Evolutionary conservation across 208 protist species (phyloP), one percentile per base, ranked within the genome.

Genomic region (Wallacemonas sp.): DNA sequence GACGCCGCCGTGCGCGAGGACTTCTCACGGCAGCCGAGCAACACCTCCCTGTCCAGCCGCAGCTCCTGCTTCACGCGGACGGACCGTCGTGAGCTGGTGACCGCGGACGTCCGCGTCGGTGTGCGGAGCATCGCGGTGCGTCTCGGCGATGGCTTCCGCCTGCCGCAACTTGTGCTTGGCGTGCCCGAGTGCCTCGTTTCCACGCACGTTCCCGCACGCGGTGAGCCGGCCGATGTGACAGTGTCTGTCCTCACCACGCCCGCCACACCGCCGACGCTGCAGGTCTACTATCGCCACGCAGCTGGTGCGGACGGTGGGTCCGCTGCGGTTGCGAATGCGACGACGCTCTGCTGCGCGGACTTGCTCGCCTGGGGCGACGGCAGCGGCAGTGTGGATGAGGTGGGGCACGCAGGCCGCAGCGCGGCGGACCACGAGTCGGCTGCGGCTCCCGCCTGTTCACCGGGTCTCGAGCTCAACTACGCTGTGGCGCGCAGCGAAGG

Each of bases 41-140:
- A 18, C 52, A 23, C n/a, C 31, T 59, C 52, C 14, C 10, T 59
- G 29, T 59, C 29, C n/a, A 59, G 52, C n/a, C 52, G 52, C 18
- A 33, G 20, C 10, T n/a, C 29, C 11, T 12, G 31, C 3, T 25
- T 59, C 18, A 29, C 3, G 3, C 8, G 14, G 4, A 1, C 32
- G 3, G 31, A 44, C 31, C 29, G 32, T 1, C 10, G 31, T 29
- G 52, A 36, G 29, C 32, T 42, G 11, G 52, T 59, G 29, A 44
- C 52, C 4, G 32, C 22, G 0, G 52, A 59, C 20, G 12, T 59
- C n/a, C 52, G 52, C 3, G 18, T 59, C n/a, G 52, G 52, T 20
- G 52, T 59, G 11, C 52, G 52, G 3, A 59, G 39, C 32, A 25
- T 41, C 0, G 31, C 32, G 26, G 52, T 39, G 25, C 52, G 52